Evolutionary conservation across 768 basidiomycete genomes (phyloP).

Genomic region (Lactarius pseudohatsudake): DNA sequence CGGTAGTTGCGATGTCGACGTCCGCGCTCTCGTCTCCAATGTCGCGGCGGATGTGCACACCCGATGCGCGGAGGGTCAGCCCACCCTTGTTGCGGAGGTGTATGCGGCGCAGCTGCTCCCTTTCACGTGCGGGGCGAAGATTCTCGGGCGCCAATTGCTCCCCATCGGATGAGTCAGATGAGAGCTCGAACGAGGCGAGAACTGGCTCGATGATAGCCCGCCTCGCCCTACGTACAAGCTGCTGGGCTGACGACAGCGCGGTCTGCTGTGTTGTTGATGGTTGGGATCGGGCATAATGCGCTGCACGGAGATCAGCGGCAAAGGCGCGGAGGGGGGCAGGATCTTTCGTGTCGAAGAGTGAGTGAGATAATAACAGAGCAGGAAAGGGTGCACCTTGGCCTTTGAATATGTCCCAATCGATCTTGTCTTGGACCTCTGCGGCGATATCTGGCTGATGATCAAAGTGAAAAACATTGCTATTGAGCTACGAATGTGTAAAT

Average conservation of each 20-base stretch:
- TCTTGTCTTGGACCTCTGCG: slow-evolving; percentile 45
- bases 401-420: slow-evolving; percentile 65
- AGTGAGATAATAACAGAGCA: slow-evolving; percentile 3
- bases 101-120: slow-evolving; percentile 53
- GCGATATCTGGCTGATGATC: slow-evolving; percentile 48
- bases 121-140: slow-evolving; percentile 45
- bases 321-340: slow-evolving; percentile 52
- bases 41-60: slow-evolving; percentile 56
- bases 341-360: slow-evolving; percentile 41
- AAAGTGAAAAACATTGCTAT: slow-evolving; percentile 38
- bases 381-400: slow-evolving; percentile 49
- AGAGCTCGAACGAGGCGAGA: slow-evolving; percentile 35
- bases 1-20: slow-evolving; percentile 48
- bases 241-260: slow-evolving; percentile 54
- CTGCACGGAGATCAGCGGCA: slow-evolving; percentile 39
- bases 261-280: slow-evolving; percentile 45
- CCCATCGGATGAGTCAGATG: slow-evolving; percentile 41
- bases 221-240: slow-evolving; percentile 54
- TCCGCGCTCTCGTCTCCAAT: slow-evolving; percentile 60
- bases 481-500: slow-evolving; percentile 34
- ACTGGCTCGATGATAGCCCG: slow-evolving; percentile 50
- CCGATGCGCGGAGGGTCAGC: slow-evolving; percentile 33
- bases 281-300: slow-evolving; percentile 39
- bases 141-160: slow-evolving; percentile 45
- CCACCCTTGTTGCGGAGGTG: slow-evolving; percentile 47